phyloP scores from a whole-genome alignment of 2,329 filamentous ascomycete genomes.

The Colletotrichum plurivorum region DNA sequence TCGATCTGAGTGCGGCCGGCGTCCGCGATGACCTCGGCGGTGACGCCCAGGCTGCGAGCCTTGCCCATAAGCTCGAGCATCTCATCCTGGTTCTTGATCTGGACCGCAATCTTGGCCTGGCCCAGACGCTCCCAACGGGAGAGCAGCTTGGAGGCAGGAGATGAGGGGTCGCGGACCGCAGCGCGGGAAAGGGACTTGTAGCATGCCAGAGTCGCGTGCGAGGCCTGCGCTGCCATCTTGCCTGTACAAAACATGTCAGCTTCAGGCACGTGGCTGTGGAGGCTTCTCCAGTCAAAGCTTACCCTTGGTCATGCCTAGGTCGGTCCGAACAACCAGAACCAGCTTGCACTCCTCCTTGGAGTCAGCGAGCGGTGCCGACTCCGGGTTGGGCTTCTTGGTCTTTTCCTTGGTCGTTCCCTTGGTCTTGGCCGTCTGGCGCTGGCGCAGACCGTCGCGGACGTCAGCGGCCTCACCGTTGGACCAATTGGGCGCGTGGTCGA shows the following conservation, averaged over 20 bases:
- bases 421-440: conserved; percentile 47
- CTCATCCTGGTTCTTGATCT: conserved; percentile 89
- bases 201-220: conserved; percentile 96
- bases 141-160: conserved; percentile 74
- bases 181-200: conserved; percentile 84
- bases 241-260: conserved; percentile 64
- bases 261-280: background rate
- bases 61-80: conserved; percentile 80
- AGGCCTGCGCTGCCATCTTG: conserved; percentile 96
- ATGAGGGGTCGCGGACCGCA: conserved; percentile 64
- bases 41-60: conserved; percentile 86
- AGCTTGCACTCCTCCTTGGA: conserved; percentile 90
- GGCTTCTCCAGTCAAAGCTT: conserved; percentile 46
- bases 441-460: conserved; percentile 67
- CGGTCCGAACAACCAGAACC: conserved; percentile 91
- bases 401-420: conserved; percentile 56
- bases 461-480: conserved; percentile 73
- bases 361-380: conserved; percentile 48
- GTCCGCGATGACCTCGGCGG: conserved; percentile 91
- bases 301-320: conserved; percentile 99
- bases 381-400: conserved; percentile 45
- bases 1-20: conserved; percentile 98
- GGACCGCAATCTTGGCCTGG: conserved; percentile 94
- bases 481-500: conserved; percentile 80
- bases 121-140: conserved; percentile 88